Percentiles rank a stretch among this genome's conserved stretches.
Evolutionary conservation across 2,329 filamentous ascomycete species (phyloP).

Genomic region (Sporothrix sp.): DNA sequence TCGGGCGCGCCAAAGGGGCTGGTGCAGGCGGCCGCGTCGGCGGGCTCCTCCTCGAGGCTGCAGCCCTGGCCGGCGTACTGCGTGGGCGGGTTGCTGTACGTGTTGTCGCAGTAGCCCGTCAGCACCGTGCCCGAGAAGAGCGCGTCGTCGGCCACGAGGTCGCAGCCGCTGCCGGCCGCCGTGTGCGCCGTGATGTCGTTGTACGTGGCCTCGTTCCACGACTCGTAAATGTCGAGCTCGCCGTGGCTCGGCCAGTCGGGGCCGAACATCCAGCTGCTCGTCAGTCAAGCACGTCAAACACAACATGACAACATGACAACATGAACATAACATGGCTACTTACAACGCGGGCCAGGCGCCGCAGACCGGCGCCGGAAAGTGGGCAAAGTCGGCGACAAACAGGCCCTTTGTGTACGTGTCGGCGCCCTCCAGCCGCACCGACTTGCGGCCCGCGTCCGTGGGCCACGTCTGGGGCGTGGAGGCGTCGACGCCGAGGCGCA

Average conservation of each 20-base stretch:
- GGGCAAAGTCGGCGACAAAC: conserved; percentile 57
- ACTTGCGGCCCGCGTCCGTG: conserved; percentile 33
- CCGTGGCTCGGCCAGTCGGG: conserved; percentile 49
- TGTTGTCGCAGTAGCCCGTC: conserved; percentile 32
- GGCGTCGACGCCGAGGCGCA: conserved; percentile 17
- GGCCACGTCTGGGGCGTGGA: neutral
- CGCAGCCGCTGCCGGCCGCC: conserved; percentile 24
- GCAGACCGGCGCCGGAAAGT: conserved; percentile 57
- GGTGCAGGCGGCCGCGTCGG: neutral
- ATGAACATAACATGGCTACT: conserved; percentile 17
- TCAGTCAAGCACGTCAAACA: neutral
- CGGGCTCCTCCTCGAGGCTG: conserved; percentile 27
- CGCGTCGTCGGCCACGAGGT: conserved; percentile 20
- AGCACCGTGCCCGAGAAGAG: conserved; percentile 24
- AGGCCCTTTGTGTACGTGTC: conserved; percentile 54
- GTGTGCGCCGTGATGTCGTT: conserved; percentile 55
- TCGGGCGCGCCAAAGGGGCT: conserved; percentile 18
- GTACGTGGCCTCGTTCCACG: conserved; percentile 44
- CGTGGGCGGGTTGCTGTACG: conserved; percentile 17
- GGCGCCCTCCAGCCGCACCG: conserved; percentile 57
- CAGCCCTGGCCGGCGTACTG: conserved; percentile 34
- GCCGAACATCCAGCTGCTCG: conserved; percentile 38
- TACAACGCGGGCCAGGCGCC: conserved; percentile 65
- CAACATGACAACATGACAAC: neutral
- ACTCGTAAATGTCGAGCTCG: conserved; percentile 61